These are phyloP conservation scores for Xylariales sp. DNA, from an alignment of 2,329 filamentous ascomycete genomes.

Conservation along the genomic window DNA sequence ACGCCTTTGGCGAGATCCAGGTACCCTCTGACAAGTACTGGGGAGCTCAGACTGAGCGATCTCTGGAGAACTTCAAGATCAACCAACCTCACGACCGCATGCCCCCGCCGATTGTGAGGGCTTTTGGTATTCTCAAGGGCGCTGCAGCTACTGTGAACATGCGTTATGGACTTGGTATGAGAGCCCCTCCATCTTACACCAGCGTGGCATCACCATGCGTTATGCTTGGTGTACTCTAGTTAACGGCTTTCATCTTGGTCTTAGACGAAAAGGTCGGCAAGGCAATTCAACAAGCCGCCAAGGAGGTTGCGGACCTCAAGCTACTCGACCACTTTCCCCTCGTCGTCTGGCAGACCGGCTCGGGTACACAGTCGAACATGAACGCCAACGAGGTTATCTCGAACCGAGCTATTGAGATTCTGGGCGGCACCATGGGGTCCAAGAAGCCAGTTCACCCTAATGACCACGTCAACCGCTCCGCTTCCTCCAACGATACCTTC, in stretches of 20 bases:
- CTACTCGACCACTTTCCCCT: slow-evolving; percentile 96
- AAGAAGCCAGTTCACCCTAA: slow-evolving; percentile 99
- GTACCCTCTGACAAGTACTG: slow-evolving; percentile 93
- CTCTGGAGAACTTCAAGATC: slow-evolving; percentile 96
- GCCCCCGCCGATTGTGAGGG: slow-evolving; percentile 86
- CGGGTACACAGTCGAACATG: slow-evolving; percentile 99
- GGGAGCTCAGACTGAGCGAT: slow-evolving; percentile 96
- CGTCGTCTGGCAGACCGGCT: slow-evolving; percentile 98
- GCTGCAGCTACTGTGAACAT: slow-evolving; percentile 95
- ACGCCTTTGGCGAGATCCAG: slow-evolving; percentile 96
- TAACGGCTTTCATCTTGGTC: slow-evolving; percentile 15
- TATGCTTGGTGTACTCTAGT: not conserved
- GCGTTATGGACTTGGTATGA: slow-evolving; percentile 78
- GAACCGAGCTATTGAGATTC: slow-evolving; percentile 96
- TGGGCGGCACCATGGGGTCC: slow-evolving; percentile 87
- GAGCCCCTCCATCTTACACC: slow-evolving; percentile 5
- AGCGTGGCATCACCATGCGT: not conserved
- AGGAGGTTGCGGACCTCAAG: slow-evolving; percentile 90
- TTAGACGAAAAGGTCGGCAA: slow-evolving; percentile 81
- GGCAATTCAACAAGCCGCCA: slow-evolving; percentile 91
- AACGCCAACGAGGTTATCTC: slow-evolving; percentile 99
- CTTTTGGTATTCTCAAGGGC: slow-evolving; percentile 96
- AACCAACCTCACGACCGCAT: slow-evolving; percentile 99
- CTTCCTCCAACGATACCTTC: slow-evolving; percentile 98
- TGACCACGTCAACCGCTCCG: slow-evolving; percentile 99